Evolutionary conservation across 441 rosid genomes (phyloP).

Genomic region (Biscutella laevigata): DNA sequence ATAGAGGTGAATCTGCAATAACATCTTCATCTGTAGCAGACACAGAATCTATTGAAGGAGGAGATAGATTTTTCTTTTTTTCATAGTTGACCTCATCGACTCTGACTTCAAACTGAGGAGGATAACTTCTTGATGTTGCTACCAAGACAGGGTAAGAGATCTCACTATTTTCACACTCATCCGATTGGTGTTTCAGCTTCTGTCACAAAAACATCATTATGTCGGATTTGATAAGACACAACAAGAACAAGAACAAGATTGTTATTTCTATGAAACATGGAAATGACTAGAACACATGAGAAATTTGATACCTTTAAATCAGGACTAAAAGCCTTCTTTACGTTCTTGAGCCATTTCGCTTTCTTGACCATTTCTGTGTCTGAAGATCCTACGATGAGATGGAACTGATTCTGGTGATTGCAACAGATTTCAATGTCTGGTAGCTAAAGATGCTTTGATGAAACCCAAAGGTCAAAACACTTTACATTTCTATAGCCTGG

Average conservation of each 20-base stretch:
- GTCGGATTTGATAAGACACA: not conserved
- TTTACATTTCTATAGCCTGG: not conserved
- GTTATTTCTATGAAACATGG: not conserved
- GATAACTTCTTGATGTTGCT: slow-evolving; percentile 26
- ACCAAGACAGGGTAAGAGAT: slow-evolving; percentile 36
- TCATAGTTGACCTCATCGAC: slow-evolving; percentile 39
- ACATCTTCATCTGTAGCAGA: slow-evolving; percentile 14
- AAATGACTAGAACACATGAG: not conserved
- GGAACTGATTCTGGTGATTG: not conserved
- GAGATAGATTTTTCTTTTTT: slow-evolving; percentile 19
- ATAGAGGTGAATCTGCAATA: slow-evolving; percentile 24
- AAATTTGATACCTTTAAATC: slow-evolving; percentile 41
- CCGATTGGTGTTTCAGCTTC: slow-evolving; percentile 54
- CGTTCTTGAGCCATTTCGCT: slow-evolving; percentile 82
- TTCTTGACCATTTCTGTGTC: slow-evolving; percentile 60
- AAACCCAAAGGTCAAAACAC: slow-evolving; percentile 6
- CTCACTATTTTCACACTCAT: slow-evolving; percentile 39
- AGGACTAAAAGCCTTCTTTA: slow-evolving; percentile 74
- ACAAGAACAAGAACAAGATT: not conserved
- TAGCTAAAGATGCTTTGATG: not conserved
- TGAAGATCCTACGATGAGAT: slow-evolving; percentile 20
- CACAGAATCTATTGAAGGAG: slow-evolving; percentile 33
- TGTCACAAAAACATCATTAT: slow-evolving; percentile 11
- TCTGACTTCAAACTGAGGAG: slow-evolving; percentile 41
- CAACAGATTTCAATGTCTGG: not conserved